phyloP scores from a whole-genome alignment of 1,284 basidiomycete genomes.

The Apiotrichum laibachii region DNA sequence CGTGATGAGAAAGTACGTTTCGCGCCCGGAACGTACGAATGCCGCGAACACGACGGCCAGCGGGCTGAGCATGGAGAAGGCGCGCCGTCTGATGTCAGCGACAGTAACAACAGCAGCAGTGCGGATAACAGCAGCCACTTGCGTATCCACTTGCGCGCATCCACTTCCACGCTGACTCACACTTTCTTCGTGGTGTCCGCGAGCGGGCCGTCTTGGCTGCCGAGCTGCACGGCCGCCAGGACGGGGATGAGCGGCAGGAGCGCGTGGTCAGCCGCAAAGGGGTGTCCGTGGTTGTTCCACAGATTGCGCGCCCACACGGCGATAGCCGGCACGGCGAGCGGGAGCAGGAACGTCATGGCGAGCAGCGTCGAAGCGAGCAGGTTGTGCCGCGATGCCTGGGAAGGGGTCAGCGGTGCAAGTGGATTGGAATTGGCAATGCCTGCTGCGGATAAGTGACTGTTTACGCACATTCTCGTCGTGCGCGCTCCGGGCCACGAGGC shows the following conservation, averaged over 20 bases:
- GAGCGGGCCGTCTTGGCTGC: constrained; percentile 52
- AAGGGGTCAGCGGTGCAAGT: not conserved
- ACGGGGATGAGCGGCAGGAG: constrained; percentile 23
- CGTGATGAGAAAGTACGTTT: too few species aligned
- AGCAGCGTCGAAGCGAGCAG: constrained; percentile 56
- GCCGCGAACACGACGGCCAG: not conserved
- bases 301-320: constrained; percentile 84
- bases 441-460: not conserved
- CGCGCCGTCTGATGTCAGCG: not conserved
- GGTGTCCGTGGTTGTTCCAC: constrained; percentile 27
- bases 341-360: constrained; percentile 69
- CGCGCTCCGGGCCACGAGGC: constrained; percentile 28
- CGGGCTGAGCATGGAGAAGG: too few species aligned
- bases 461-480: not conserved
- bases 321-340: constrained; percentile 73
- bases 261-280: constrained; percentile 29
- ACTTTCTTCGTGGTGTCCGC: constrained; percentile 51
- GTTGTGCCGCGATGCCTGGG: constrained; percentile 39
- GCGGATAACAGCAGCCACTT: too few species aligned
- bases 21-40: not conserved
- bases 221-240: constrained; percentile 50
- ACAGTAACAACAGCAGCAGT: too few species aligned
- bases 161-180: too few species aligned
- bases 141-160: too few species aligned
- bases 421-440: too few species aligned